Evolutionary conservation across 176 grass and related monocot species (phyloP).

Genomic region (Lolium rigidum): DNA sequence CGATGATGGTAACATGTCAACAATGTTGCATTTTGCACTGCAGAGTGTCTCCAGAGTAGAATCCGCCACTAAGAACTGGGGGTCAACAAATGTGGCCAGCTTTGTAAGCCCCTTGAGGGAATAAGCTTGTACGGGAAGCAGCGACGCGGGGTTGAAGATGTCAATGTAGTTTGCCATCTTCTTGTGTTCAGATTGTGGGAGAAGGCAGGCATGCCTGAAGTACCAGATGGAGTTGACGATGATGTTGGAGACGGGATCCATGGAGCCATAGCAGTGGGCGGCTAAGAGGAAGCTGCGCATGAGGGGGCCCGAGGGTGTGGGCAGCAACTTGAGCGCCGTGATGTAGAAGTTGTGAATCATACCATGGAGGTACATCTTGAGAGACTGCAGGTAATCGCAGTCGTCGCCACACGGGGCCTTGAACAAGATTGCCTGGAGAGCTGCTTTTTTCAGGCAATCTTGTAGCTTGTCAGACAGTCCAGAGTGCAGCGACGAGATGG

Average conservation of each 20-base stretch:
- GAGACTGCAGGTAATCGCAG: not conserved
- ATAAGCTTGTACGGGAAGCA: no score
- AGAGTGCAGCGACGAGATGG: no score
- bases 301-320: not conserved
- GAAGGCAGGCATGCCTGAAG: not conserved
- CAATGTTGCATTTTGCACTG: not conserved
- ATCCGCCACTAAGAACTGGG: not conserved
- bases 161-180: no score
- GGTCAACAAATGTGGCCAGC: no score
- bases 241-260: not conserved
- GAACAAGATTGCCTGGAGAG: not conserved
- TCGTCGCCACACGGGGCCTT: not conserved
- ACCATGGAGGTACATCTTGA: not conserved
- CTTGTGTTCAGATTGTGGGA: no score
- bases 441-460: not conserved
- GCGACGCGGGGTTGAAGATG: no score
- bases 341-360: not conserved
- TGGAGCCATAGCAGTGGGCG: not conserved
- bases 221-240: not conserved
- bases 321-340: not conserved
- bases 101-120: no score
- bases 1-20: not conserved
- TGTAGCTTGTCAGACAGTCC: not conserved
- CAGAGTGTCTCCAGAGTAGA: not conserved
- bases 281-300: not conserved